Conservation (phyloP, 331 rosid species). For the Pyrus hybrid region DNA sequence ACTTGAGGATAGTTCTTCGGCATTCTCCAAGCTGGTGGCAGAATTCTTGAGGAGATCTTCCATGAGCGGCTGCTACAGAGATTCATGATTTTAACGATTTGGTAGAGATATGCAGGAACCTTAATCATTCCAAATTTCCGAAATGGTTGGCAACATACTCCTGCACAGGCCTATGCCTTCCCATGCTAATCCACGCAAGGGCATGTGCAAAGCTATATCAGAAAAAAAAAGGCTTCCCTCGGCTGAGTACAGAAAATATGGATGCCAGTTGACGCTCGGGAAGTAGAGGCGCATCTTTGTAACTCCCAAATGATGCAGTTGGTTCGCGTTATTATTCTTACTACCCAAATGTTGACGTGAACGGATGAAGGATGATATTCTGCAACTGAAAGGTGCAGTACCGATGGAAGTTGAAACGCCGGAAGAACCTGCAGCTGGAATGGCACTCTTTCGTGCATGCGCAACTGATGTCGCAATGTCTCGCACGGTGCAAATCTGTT, state of each 20-base stretch:
- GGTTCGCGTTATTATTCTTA: conserved; percentile 62
- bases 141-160: not conserved
- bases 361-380: conserved; percentile 74
- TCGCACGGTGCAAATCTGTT: conserved; percentile 40
- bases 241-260: conserved; percentile 50
- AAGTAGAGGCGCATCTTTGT: conserved; percentile 45
- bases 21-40: conserved; percentile 75
- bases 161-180: not conserved
- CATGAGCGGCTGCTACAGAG: conserved; percentile 23
- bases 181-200: not conserved
- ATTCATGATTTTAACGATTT: conserved; percentile 1
- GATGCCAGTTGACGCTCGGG: conserved; percentile 28
- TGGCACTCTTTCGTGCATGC: conserved; percentile 43
- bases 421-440: conserved; percentile 65
- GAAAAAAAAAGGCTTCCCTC: conserved; percentile 48
- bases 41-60: conserved; percentile 71
- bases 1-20: conserved; percentile 47
- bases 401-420: conserved; percentile 69
- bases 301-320: conserved; percentile 41
- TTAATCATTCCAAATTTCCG: not conserved
- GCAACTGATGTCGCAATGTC: conserved; percentile 31
- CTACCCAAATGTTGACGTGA: conserved; percentile 58
- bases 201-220: not conserved
- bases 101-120: not conserved
- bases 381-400: conserved; percentile 47